phyloP scores from a whole-genome alignment of 2,329 filamentous ascomycete genomes.

The Leptographium galeiforme region DNA sequence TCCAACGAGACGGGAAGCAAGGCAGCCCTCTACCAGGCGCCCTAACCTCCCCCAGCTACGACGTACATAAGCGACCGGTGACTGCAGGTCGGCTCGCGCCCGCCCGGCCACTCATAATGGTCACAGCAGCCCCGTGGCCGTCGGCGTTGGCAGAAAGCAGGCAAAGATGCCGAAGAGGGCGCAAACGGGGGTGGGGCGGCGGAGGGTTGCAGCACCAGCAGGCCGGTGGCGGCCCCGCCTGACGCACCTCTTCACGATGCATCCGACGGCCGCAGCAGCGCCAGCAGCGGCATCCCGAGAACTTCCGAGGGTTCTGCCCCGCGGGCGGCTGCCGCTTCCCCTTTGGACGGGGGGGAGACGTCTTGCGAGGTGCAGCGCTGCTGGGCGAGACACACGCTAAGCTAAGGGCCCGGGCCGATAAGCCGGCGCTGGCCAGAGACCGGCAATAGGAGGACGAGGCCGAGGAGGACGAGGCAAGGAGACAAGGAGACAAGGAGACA shows the following conservation, averaged over 20 bases:
- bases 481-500: too few species aligned
- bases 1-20: background rate
- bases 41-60: background rate
- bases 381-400: background rate
- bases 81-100: background rate
- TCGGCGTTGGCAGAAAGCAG: too few species aligned
- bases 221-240: too few species aligned
- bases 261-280: too few species aligned
- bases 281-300: background rate
- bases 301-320: background rate
- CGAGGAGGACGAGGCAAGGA: too few species aligned
- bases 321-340: background rate
- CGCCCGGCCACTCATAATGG: background rate
- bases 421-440: background rate
- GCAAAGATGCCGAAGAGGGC: too few species aligned
- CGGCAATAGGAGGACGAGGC: background rate
- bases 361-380: background rate
- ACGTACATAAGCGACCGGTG: background rate
- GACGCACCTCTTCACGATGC: too few species aligned
- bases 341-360: background rate
- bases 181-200: too few species aligned
- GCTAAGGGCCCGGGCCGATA: background rate
- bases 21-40: background rate
- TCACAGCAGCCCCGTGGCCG: background rate
- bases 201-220: too few species aligned